Conservation (phyloP, 2,329 filamentous ascomycete species). For the Helotiales sp. region DNA sequence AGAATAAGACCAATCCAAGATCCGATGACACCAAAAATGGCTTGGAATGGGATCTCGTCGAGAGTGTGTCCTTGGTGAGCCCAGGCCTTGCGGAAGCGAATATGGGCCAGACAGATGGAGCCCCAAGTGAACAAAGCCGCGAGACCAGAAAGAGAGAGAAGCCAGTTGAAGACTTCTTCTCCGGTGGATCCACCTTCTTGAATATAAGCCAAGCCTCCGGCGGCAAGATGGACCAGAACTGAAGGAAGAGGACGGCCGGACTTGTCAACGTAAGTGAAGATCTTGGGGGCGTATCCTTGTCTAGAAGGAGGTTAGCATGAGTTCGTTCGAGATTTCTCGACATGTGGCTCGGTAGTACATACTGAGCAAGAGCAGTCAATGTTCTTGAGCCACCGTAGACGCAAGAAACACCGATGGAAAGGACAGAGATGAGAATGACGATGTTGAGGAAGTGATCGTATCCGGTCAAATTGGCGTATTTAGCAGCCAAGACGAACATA, state of each 20-base stretch:
- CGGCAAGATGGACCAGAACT: background rate
- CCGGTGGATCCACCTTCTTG: background rate
- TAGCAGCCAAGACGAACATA: slow-evolving; percentile 10
- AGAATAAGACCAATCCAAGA: slow-evolving; percentile 70
- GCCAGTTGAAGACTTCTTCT: slow-evolving; percentile 56
- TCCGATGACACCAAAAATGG: slow-evolving; percentile 61
- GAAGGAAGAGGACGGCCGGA: slow-evolving; percentile 6
- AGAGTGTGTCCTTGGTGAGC: slow-evolving; percentile 58
- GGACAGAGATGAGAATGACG: slow-evolving; percentile 3
- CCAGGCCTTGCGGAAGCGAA: slow-evolving; percentile 68
- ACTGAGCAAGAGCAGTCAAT: slow-evolving; percentile 10
- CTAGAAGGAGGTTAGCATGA: slow-evolving; percentile 79
- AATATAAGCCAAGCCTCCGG: background rate
- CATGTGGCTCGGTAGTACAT: background rate
- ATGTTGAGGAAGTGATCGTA: background rate
- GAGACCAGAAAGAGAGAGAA: slow-evolving; percentile 72
- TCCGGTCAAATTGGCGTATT: background rate
- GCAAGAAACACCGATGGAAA: background rate
- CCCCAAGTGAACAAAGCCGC: slow-evolving; percentile 77
- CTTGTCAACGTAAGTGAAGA: slow-evolving; percentile 14
- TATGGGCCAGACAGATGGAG: slow-evolving; percentile 66
- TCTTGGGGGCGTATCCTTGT: slow-evolving; percentile 76
- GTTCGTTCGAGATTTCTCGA: background rate
- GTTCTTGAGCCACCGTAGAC: slow-evolving; percentile 3
- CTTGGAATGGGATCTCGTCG: slow-evolving; percentile 52